Percentiles rank a stretch among this genome's conserved stretches.
Evolutionary conservation across 2,329 filamentous ascomycete genomes (phyloP).

Genomic region (Harringtonia aguacate): DNA sequence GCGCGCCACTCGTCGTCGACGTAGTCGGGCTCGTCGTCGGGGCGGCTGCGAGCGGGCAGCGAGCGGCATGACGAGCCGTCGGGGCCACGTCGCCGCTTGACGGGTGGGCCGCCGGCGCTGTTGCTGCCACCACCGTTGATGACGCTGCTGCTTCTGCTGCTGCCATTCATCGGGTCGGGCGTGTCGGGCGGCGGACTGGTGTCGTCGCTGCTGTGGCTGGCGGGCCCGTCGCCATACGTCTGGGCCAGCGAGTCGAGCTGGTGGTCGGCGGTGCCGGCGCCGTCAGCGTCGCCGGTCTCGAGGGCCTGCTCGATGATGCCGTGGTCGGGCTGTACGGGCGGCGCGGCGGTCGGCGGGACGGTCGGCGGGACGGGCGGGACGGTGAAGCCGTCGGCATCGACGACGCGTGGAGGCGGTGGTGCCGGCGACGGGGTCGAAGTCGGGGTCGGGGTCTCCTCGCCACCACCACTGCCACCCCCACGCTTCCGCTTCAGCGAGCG

Average conservation of each 20-base stretch:
- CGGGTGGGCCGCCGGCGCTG: background rate
- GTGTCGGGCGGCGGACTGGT: background rate
- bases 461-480: too few species aligned
- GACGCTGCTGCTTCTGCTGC: background rate
- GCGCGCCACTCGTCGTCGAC: slow-evolving; percentile 53
- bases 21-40: slow-evolving; percentile 31
- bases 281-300: background rate
- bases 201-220: too few species aligned
- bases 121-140: background rate
- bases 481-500: slow-evolving; percentile 35
- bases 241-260: slow-evolving; percentile 29
- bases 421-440: background rate
- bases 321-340: background rate
- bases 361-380: slow-evolving; percentile 42
- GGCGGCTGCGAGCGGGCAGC: slow-evolving; percentile 4
- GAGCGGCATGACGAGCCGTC: slow-evolving; percentile 12
- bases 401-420: background rate
- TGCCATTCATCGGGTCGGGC: background rate
- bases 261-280: slow-evolving; percentile 12
- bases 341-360: background rate
- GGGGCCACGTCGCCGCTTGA: slow-evolving; percentile 5
- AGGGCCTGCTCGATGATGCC: slow-evolving; percentile 9
- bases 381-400: slow-evolving; percentile 59
- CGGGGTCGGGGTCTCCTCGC: background rate
- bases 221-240: slow-evolving; percentile 35